These are phyloP conservation scores for Bipolaris victoriae DNA, from an alignment of 2,329 filamentous ascomycete genomes.

Conservation along the genomic window DNA sequence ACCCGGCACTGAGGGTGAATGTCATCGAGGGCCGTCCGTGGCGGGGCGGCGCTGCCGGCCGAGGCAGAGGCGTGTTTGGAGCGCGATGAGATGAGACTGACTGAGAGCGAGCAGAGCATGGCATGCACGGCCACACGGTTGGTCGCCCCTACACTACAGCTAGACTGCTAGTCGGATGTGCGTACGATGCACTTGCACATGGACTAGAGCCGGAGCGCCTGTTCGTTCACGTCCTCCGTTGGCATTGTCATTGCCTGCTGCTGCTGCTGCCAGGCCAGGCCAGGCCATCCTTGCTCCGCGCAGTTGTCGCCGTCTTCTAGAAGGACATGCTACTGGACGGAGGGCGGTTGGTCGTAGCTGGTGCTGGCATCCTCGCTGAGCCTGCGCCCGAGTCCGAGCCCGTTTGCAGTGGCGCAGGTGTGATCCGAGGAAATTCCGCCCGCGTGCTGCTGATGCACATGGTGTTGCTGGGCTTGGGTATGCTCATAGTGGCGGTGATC, in stretches of 20 bases:
- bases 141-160: background rate
- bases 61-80: slow-evolving; percentile 12
- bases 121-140: slow-evolving; percentile 18
- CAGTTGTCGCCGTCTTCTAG: slow-evolving; percentile 7
- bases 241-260: too few species aligned
- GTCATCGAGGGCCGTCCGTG: too few species aligned
- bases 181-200: too few species aligned
- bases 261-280: too few species aligned
- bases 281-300: slow-evolving; percentile 5
- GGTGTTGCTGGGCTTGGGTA: too few species aligned
- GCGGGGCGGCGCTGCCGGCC: slow-evolving; percentile 9
- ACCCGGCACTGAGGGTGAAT: background rate
- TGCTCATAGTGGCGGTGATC: too few species aligned
- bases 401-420: slow-evolving; percentile 10
- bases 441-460: background rate
- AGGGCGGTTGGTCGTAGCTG: slow-evolving; percentile 1
- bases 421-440: slow-evolving; percentile 4
- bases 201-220: slow-evolving; percentile 6
- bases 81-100: too few species aligned
- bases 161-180: background rate
- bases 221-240: too few species aligned
- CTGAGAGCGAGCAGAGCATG: background rate
- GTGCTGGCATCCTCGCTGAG: background rate
- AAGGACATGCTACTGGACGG: slow-evolving; percentile 1
- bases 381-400: background rate